Percentiles rank a stretch among this genome's conserved stretches.
Conservation (phyloP, 306 rosid genomes). For the Acacia acuminata region DNA sequence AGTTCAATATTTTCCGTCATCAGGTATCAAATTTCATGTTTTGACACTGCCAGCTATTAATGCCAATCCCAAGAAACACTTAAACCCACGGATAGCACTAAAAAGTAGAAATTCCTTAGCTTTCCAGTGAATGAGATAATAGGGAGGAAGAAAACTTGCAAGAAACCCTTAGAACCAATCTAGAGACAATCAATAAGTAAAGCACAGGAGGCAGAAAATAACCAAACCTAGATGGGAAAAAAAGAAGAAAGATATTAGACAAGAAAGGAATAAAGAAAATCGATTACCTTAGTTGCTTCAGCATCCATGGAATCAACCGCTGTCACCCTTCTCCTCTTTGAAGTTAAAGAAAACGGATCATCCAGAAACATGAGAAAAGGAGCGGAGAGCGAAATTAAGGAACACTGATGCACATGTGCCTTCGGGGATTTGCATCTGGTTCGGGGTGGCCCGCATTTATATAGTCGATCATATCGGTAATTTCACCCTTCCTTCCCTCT, state of each 20-base stretch:
- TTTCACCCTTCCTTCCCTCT: neutral
- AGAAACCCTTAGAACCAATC: neutral
- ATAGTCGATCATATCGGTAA: neutral
- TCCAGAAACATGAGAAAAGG: constrained; percentile 54
- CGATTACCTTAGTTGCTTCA: constrained; percentile 50
- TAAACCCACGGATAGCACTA: neutral
- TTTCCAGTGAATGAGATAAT: neutral
- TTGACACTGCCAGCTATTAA: neutral
- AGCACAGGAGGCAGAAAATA: neutral
- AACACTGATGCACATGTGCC: neutral
- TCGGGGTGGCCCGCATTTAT: neutral
- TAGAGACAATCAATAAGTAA: neutral
- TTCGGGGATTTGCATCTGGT: neutral
- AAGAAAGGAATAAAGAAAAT: neutral
- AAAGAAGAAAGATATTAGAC: constrained; percentile 5
- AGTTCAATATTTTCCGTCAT: constrained; percentile 4
- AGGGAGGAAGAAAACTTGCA: neutral
- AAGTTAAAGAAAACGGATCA: constrained; percentile 36
- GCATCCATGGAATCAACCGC: constrained; percentile 57
- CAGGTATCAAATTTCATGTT: neutral
- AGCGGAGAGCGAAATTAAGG: neutral
- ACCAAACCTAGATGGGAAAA: constrained; percentile 41
- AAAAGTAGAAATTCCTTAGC: neutral
- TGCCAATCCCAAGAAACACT: neutral
- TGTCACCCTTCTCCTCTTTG: constrained; percentile 61